phyloP scores from a whole-genome alignment of 1,284 basidiomycete genomes.

The Takashimella koratensis region DNA sequence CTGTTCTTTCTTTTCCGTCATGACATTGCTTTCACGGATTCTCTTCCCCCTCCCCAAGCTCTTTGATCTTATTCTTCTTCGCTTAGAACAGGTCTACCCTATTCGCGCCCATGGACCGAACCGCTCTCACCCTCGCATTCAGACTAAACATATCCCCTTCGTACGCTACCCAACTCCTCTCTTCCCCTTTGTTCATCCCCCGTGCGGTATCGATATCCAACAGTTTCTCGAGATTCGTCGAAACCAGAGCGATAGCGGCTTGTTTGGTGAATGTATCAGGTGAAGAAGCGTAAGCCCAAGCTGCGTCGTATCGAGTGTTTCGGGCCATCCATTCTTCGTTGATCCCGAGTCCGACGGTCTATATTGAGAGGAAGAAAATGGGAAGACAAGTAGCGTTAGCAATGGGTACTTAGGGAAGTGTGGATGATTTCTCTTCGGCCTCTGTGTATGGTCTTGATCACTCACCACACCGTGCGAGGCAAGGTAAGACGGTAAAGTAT shows the following conservation, averaged over 20 bases:
- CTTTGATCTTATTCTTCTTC: too few species aligned
- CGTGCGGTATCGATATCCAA: constrained; percentile 53
- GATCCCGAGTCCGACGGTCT: constrained; percentile 67
- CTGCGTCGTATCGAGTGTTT: constrained; percentile 67
- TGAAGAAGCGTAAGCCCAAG: constrained; percentile 57
- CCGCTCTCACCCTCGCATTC: constrained; percentile 32
- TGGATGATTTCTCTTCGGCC: too few species aligned
- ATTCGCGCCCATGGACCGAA: constrained; percentile 19
- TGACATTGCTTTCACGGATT: too few species aligned
- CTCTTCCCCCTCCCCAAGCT: too few species aligned
- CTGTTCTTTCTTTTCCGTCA: too few species aligned
- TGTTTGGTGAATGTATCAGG: constrained; percentile 54
- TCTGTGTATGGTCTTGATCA: constrained; percentile 5
- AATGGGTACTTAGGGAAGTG: too few species aligned
- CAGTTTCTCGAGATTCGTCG: constrained; percentile 62
- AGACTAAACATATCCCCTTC: constrained; percentile 48
- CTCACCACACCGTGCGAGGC: constrained; percentile 59
- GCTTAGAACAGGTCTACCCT: constrained; percentile 32
- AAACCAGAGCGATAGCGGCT: constrained; percentile 60
- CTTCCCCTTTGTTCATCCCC: constrained; percentile 8
- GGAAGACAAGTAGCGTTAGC: neutral
- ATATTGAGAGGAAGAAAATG: neutral
- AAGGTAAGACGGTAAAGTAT: constrained; percentile 63
- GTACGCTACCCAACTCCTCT: constrained; percentile 63
- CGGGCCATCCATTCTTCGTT: constrained; percentile 60